Percentiles rank a stretch among this genome's conserved stretches.
phyloP scores from a whole-genome alignment of 2,329 filamentous ascomycete species.

The Rosellinia necatrix region DNA sequence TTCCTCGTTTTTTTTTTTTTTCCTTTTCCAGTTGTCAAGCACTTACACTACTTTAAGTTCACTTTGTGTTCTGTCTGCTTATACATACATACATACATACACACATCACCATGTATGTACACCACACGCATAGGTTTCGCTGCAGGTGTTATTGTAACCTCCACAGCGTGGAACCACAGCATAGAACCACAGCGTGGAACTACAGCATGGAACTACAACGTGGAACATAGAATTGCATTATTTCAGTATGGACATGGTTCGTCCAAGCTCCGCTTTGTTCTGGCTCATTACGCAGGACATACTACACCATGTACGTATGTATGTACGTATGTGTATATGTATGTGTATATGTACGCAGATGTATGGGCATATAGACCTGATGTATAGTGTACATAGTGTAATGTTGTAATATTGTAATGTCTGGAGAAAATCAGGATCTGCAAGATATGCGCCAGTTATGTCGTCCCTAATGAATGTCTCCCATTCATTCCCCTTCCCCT shows the following conservation, averaged over 20 bases:
- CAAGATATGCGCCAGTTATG: slow-evolving; percentile 10
- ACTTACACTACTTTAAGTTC: too few species aligned
- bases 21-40: slow-evolving; percentile 1
- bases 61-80: too few species aligned
- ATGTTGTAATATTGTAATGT: too few species aligned
- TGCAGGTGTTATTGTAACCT: neutral
- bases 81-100: too few species aligned
- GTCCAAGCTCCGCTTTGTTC: slow-evolving; percentile 1
- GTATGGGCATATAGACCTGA: too few species aligned
- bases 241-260: slow-evolving; percentile 12
- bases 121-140: too few species aligned
- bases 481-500: too few species aligned
- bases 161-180: neutral
- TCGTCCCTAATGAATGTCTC: slow-evolving; percentile 5
- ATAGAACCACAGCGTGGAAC: too few species aligned
- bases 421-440: slow-evolving; percentile 23
- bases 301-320: neutral
- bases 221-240: slow-evolving; percentile 9
- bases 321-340: too few species aligned
- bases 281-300: slow-evolving; percentile 5
- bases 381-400: neutral
- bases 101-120: too few species aligned
- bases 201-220: neutral
- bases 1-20: neutral
- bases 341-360: too few species aligned